Base-by-base conservation (phyloP, 148 eudicot species). In the Agrostemma githago region DNA sequence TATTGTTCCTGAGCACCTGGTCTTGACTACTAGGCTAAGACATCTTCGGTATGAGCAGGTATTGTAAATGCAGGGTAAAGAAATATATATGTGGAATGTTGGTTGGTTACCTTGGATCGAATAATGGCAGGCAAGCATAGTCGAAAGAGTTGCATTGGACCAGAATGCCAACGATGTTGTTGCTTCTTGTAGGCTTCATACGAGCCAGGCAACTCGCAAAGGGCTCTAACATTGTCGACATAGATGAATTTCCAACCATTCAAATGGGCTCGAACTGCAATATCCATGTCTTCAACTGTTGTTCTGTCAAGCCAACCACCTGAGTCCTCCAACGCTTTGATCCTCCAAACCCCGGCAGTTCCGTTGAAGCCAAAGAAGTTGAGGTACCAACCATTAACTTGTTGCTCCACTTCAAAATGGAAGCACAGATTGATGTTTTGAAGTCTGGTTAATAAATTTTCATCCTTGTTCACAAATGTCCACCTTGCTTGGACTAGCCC, bases 91-190 rank as follows among this genome's bases (percentile, higher is more conserved):
- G 68, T 65, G 10, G 46, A 61, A 58, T 16, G 21, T 39, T 26
- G 34, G 34, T 26, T 26, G 34, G 34, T 26, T 70, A 81, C 84
- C 84, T 78, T 81, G 1, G 84, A 81, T 3, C 17, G 64, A n/a
- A 81, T 16, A 16, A 78, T 66, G 20, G 66, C 78, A 3, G 81
- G 81, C 19, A 81, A 58, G 60, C 84, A 81, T 2, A 81, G 44
- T 39, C 84, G 60, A 66, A 77, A 81, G 58, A 81, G 76, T 26
- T 71, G 80, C 84, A 81, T 78, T 2, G 84, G 84, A 6, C 84
- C 84, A 2, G 84, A 81, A 70, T 81, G 84, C 84, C 84, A 81
- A 21, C 84, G 71, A 40, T 81, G 81, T 60, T 81, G 84, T 38
- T 81, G 81, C 69, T 81, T 81, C 71, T 77, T 76, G 61, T 77